A percentile compares a stretch with the other conserved stretches of the same genome.
These are phyloP conservation scores for Dothistroma pini DNA, from an alignment of 2,329 filamentous ascomycete species.

Conservation along the genomic window DNA sequence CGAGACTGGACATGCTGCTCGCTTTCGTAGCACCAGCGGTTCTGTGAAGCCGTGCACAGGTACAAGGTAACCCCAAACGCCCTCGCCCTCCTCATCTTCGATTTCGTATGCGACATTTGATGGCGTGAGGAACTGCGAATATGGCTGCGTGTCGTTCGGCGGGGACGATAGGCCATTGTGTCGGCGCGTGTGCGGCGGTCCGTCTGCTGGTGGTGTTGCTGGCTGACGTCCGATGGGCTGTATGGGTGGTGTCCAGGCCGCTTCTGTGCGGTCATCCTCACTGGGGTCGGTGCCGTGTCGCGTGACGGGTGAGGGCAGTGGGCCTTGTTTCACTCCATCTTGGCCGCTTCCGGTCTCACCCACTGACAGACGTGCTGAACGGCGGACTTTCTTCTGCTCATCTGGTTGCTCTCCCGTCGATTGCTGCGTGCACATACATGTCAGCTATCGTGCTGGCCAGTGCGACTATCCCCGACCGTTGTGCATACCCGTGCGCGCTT, in stretches of 20 bases:
- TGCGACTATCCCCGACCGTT: slow-evolving; percentile 8
- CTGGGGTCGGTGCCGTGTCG: slow-evolving; percentile 61
- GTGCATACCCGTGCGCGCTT: slow-evolving; percentile 71
- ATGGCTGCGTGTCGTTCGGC: slow-evolving; percentile 71
- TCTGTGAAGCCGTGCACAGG: slow-evolving; percentile 61
- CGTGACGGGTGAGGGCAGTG: slow-evolving; percentile 79
- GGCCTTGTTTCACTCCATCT: slow-evolving; percentile 51
- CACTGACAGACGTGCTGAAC: slow-evolving; percentile 64
- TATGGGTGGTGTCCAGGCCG: slow-evolving; percentile 51
- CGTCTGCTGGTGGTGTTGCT: slow-evolving; percentile 43
- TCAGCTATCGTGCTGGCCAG: slow-evolving; percentile 13
- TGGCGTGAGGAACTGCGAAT: slow-evolving; percentile 76
- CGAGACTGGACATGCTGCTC: slow-evolving; percentile 65
- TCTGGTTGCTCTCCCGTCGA: slow-evolving; percentile 62
- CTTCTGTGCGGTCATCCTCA: slow-evolving; percentile 70
- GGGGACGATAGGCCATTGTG: slow-evolving; percentile 56
- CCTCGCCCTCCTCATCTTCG: slow-evolving; percentile 76
- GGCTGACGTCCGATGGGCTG: slow-evolving; percentile 30
- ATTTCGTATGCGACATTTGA: slow-evolving; percentile 73
- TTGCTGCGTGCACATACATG: slow-evolving; percentile 47
- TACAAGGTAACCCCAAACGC: slow-evolving; percentile 93
- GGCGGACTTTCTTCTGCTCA: slow-evolving; percentile 78
- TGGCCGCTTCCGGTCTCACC: slow-evolving; percentile 22
- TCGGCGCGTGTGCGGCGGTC: slow-evolving; percentile 30
- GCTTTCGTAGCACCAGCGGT: slow-evolving; percentile 69